phyloP scores from a whole-genome alignment of 2,329 filamentous ascomycete species.

The Ceratocystis papillata region DNA sequence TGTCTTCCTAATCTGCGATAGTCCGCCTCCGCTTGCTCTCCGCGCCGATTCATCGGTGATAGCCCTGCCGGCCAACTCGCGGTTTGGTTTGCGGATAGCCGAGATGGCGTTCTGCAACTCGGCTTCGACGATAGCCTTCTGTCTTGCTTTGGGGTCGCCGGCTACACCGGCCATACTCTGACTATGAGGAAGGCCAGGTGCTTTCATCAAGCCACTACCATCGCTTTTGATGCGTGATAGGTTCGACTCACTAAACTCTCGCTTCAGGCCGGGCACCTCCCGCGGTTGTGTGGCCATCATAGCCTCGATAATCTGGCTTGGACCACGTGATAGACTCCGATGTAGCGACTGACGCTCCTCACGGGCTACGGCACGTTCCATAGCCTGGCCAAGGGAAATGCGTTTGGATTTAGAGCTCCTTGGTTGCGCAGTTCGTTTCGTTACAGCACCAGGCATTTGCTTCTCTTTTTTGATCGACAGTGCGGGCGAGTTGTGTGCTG shows the following conservation, averaged over 20 bases:
- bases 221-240: constrained; percentile 36
- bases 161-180: constrained; percentile 39
- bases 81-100: constrained; percentile 63
- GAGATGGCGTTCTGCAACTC: constrained; percentile 65
- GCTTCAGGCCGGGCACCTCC: constrained; percentile 50
- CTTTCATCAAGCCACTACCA: constrained; percentile 30
- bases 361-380: constrained; percentile 20
- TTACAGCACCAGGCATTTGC: constrained; percentile 42
- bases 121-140: constrained; percentile 56
- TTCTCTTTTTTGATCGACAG: constrained; percentile 38
- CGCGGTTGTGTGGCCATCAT: constrained; percentile 59
- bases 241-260: constrained; percentile 55
- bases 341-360: constrained; percentile 27
- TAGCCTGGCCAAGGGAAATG: constrained; percentile 31
- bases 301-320: constrained; percentile 49
- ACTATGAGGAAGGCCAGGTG: constrained; percentile 35
- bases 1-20: constrained; percentile 40
- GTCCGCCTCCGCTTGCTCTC: constrained; percentile 38
- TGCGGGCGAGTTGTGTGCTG: constrained; percentile 34
- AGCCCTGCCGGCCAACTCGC: constrained; percentile 55
- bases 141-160: constrained; percentile 49
- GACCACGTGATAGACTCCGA: constrained; percentile 46
- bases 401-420: constrained; percentile 53
- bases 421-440: constrained; percentile 43
- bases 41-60: constrained; percentile 57